Percentiles rank a stretch among this genome's conserved stretches.
Conservation (phyloP, 2,329 filamentous ascomycete species). For the Fusarium setosum region DNA sequence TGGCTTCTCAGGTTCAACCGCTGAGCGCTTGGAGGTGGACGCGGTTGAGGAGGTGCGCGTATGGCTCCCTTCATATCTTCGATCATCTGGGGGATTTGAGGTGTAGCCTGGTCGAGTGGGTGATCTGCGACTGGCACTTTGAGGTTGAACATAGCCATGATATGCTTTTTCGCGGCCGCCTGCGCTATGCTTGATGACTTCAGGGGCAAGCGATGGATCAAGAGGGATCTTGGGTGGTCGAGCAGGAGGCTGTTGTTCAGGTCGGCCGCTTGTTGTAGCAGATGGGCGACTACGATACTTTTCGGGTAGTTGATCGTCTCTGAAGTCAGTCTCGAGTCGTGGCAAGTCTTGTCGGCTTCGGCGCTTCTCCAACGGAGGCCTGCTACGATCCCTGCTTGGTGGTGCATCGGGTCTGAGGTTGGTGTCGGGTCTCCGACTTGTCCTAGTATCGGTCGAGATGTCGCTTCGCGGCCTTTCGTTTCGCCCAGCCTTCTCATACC, state of each 20-base stretch:
- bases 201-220: slow-evolving; percentile 54
- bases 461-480: slow-evolving; percentile 19
- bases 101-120: slow-evolving; percentile 46
- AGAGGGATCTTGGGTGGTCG: slow-evolving; percentile 42
- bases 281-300: slow-evolving; percentile 52
- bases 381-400: slow-evolving; percentile 32
- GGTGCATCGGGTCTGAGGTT: slow-evolving; percentile 30
- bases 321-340: slow-evolving; percentile 56
- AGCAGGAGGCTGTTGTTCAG: slow-evolving; percentile 48
- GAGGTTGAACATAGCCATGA: slow-evolving; percentile 42
- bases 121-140: slow-evolving; percentile 32
- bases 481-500: slow-evolving; percentile 16
- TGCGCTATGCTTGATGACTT: slow-evolving; percentile 54
- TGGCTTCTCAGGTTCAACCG: slow-evolving; percentile 41
- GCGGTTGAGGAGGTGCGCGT: slow-evolving; percentile 41
- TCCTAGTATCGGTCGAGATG: slow-evolving; percentile 16
- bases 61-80: slow-evolving; percentile 39
- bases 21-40: slow-evolving; percentile 44
- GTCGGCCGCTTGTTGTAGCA: slow-evolving; percentile 44
- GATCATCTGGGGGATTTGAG: slow-evolving; percentile 43
- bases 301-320: slow-evolving; percentile 40
- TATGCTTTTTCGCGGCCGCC: slow-evolving; percentile 58
- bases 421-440: slow-evolving; percentile 25
- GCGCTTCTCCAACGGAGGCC: slow-evolving; percentile 41
- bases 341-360: slow-evolving; percentile 55